These are phyloP conservation scores for Tanacetum coccineum DNA, from an alignment of 129 eudicot genomes.

Conservation along the genomic window DNA sequence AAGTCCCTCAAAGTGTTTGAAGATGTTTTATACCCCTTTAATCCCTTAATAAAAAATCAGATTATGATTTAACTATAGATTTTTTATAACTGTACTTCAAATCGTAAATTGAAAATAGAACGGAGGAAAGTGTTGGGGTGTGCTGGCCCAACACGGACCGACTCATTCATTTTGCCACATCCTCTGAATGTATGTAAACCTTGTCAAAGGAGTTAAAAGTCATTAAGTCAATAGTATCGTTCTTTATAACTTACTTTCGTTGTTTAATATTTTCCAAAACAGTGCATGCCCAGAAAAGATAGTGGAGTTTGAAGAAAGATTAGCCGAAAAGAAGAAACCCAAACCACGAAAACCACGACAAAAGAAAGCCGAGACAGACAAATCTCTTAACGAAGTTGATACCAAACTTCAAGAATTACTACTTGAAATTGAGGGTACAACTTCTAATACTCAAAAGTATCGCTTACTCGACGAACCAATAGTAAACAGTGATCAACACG, in stretches of 20 bases:
- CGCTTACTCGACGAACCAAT: slow-evolving; percentile 6
- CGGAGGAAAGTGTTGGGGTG: too few relatives aligned
- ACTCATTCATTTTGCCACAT: too few relatives aligned
- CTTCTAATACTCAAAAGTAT: slow-evolving; percentile 19
- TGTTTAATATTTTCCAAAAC: slow-evolving; percentile 4
- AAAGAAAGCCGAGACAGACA: slow-evolving; percentile 41
- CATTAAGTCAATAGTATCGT: background rate
- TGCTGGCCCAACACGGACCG: too few relatives aligned
- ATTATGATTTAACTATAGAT: too few relatives aligned
- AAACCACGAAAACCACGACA: slow-evolving; percentile 36
- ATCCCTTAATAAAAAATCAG: too few relatives aligned
- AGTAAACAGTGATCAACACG: background rate
- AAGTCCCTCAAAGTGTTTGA: too few relatives aligned
- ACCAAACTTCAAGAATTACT: slow-evolving; percentile 46
- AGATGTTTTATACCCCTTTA: too few relatives aligned
- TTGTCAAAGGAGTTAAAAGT: too few relatives aligned
- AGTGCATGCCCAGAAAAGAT: slow-evolving; percentile 94
- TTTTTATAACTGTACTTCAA: too few relatives aligned
- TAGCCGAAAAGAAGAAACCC: slow-evolving; percentile 58
- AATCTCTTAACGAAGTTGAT: slow-evolving; percentile 43
- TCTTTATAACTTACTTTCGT: background rate
- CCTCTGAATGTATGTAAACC: too few relatives aligned
- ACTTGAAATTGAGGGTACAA: slow-evolving; percentile 56
- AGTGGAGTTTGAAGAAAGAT: slow-evolving; percentile 60
- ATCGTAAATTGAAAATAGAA: too few relatives aligned